Conservation (phyloP, 306 rosid genomes). For the Castanea crenata region DNA sequence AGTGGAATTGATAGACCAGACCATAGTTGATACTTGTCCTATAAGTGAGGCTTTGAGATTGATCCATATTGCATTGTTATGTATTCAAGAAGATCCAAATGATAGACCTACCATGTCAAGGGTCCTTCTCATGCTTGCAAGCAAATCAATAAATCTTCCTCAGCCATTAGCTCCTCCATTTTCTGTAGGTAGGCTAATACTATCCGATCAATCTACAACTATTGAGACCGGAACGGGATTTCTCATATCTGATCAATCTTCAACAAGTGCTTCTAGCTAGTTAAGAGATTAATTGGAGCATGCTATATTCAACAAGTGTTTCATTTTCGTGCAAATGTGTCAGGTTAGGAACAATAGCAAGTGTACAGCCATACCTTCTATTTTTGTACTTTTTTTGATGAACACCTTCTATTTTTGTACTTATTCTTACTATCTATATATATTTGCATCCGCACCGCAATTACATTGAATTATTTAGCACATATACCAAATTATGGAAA, state of each 20-base stretch:
- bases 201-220: neutral
- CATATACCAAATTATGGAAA: too few relatives aligned
- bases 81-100: constrained; percentile 19
- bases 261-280: neutral
- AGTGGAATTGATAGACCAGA: constrained; percentile 6
- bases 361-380: neutral
- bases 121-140: constrained; percentile 16
- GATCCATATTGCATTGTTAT: constrained; percentile 23
- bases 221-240: neutral
- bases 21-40: neutral
- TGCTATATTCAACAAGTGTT: neutral
- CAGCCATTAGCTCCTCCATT: constrained; percentile 11
- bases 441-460: neutral
- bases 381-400: neutral
- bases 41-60: constrained; percentile 19
- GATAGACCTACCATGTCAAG: constrained; percentile 20
- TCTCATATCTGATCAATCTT: neutral
- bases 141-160: constrained; percentile 14
- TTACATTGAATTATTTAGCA: neutral
- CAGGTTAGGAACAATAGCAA: neutral
- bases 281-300: neutral
- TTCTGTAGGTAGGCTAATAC: neutral
- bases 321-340: neutral
- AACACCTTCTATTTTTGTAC: neutral
- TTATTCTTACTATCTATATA: neutral